These are phyloP conservation scores for Herpotrichia juniperi DNA, from an alignment of 2,329 filamentous ascomycete genomes.

Conservation along the genomic window DNA sequence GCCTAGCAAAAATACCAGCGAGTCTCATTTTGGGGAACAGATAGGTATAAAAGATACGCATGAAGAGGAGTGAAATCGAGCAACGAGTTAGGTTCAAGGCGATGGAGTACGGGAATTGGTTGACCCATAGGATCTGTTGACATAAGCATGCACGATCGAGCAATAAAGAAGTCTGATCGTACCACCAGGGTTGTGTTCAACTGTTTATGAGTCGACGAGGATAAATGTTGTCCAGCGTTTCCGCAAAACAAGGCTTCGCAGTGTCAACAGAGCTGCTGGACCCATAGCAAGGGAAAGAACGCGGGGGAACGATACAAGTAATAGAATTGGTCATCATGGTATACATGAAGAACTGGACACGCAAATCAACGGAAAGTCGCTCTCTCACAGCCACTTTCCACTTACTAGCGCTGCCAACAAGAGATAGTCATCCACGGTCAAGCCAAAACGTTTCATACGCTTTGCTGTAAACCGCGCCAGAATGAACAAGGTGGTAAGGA, in stretches of 20 bases:
- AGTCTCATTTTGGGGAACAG: slow-evolving; percentile 23
- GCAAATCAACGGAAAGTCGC: neutral
- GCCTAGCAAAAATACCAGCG: slow-evolving; percentile 19
- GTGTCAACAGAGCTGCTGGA: neutral
- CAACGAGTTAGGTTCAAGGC: slow-evolving; percentile 23
- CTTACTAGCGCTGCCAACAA: slow-evolving; percentile 26
- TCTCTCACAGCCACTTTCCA: neutral
- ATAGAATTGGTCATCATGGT: neutral
- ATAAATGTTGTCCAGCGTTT: neutral
- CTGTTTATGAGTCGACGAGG: neutral
- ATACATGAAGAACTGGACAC: neutral
- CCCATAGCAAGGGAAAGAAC: neutral
- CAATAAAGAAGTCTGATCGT: neutral
- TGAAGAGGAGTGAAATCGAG: slow-evolving; percentile 33
- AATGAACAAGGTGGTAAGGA: slow-evolving; percentile 23
- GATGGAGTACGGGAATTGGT: slow-evolving; percentile 25
- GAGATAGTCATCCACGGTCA: slow-evolving; percentile 28
- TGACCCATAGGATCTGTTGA: slow-evolving; percentile 28
- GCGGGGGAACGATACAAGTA: neutral
- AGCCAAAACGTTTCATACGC: slow-evolving; percentile 18
- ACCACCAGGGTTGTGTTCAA: neutral
- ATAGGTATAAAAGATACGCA: slow-evolving; percentile 29
- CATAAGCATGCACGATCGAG: slow-evolving; percentile 6
- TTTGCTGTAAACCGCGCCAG: slow-evolving; percentile 26
- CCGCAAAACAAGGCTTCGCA: neutral